Base-by-base conservation (phyloP, 2,329 filamentous ascomycete species). In the Hymenoscyphus scutula region DNA sequence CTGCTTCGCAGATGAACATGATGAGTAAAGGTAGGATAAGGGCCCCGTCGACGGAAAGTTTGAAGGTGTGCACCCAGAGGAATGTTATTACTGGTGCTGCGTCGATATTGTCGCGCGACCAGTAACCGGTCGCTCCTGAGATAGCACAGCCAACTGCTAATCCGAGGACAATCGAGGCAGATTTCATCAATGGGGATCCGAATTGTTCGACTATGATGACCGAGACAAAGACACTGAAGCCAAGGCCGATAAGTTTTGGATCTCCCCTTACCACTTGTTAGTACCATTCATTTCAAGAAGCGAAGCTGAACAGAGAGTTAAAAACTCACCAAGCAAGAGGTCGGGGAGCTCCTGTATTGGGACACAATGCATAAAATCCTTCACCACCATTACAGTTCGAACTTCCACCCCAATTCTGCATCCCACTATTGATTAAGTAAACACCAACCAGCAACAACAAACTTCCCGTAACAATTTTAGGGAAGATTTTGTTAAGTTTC, bases 131-230 rank as follows among this genome's bases (percentile, higher is more conserved):
- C 2, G 85, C 84, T 8, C 78, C 87, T 5, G 86, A 86, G 23
- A 89, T 85, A 65, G 89, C 87, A 68, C 87, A 90, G 45, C 87
- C 86, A 13, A 88, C 81, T 4, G 89, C 78, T 2, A 89, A 78
- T 27, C 87, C 87, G 56, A 89, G 74, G 30, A 89, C 82, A 25
- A 90, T 85, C 15, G 85, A 82, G 53, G 84, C 86, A 29, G 83
- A 86, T 73, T 89, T 89, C 84, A 90, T 88, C 71, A 89, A 87
- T 0, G 87, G 87, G 4, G 83, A 82, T 3, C 87, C 87, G 69
- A 89, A 89, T n/a, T 86, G 81, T 71, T 90, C 87, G 68, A 85
- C 86, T 30, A 89, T 68, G 68, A 89, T 86, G 68, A 90, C 89
- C 2, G 85, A 86, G 29, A 87, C 74, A 71, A 89, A 89, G 61